Conservation (phyloP, 1,284 basidiomycete genomes). For the Irpex lacteus region DNA sequence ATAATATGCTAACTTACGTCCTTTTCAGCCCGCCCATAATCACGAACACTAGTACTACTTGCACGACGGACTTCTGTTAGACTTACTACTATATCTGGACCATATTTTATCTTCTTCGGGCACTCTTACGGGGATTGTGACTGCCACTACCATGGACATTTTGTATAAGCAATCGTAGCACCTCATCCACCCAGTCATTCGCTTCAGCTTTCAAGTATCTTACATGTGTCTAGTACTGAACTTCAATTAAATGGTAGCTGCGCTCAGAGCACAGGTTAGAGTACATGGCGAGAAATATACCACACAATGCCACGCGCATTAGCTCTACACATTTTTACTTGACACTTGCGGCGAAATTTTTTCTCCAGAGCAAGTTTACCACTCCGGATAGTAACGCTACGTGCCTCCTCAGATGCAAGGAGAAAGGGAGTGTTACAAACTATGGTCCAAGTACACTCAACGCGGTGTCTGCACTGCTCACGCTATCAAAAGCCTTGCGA, state of each 20-base stretch:
- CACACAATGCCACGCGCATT: background rate
- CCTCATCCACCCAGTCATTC: slow-evolving; percentile 16
- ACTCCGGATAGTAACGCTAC: too few relatives aligned
- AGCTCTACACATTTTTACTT: too few relatives aligned
- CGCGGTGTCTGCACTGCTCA: too few relatives aligned
- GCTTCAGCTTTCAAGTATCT: slow-evolving; percentile 21
- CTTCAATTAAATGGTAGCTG: slow-evolving; percentile 7
- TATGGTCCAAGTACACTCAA: too few relatives aligned
- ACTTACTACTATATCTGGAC: slow-evolving; percentile 20
- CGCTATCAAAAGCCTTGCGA: too few relatives aligned
- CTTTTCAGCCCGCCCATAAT: slow-evolving; percentile 38
- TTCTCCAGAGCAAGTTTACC: too few relatives aligned
- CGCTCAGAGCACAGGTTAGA: slow-evolving; percentile 5
- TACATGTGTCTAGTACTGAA: slow-evolving; percentile 13
- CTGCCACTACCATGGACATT: slow-evolving; percentile 17
- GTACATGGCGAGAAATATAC: background rate
- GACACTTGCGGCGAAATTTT: too few relatives aligned
- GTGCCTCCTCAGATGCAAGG: too few relatives aligned
- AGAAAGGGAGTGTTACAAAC: too few relatives aligned
- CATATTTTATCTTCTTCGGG: slow-evolving; percentile 26
- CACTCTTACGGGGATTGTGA: slow-evolving; percentile 21
- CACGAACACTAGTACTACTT: slow-evolving; percentile 18
- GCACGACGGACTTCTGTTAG: slow-evolving; percentile 15
- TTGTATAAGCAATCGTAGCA: slow-evolving; percentile 18
- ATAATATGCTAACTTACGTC: slow-evolving; percentile 8